These are phyloP conservation scores for Talaromyces sp. DNA, from an alignment of 2,329 filamentous ascomycete species.

Conservation along the genomic window DNA sequence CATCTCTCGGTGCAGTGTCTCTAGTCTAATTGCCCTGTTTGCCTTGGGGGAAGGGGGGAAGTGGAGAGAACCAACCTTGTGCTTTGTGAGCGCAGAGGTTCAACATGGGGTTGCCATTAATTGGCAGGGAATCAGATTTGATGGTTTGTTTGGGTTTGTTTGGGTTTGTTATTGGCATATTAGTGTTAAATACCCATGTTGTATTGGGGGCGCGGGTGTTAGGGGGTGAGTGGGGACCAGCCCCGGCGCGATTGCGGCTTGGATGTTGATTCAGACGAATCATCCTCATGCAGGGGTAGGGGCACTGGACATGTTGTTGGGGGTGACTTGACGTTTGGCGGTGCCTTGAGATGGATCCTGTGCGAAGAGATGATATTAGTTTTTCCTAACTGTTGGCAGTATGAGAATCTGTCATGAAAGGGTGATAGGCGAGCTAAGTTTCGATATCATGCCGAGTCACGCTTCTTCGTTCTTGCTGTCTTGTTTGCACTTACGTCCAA, in stretches of 20 bases:
- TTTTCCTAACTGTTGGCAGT: constrained; percentile 27
- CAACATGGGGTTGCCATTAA: constrained; percentile 3
- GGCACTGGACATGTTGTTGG: constrained; percentile 31
- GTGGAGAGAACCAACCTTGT: constrained; percentile 40
- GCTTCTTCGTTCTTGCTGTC: constrained; percentile 22
- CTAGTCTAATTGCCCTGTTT: constrained; percentile 12
- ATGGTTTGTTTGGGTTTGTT: too few species aligned
- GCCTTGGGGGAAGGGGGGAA: constrained; percentile 21
- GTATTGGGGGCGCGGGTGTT: background rate
- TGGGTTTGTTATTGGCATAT: background rate
- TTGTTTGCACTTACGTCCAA: constrained; percentile 47
- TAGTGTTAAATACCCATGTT: background rate
- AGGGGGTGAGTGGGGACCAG: constrained; percentile 30
- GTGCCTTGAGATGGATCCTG: constrained; percentile 33
- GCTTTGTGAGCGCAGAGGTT: constrained; percentile 26
- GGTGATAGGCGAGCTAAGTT: constrained; percentile 25
- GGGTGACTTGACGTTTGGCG: constrained; percentile 39
- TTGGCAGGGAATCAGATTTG: background rate
- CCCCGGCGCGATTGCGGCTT: constrained; percentile 28
- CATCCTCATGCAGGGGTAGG: constrained; percentile 38
- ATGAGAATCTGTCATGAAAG: constrained; percentile 15
- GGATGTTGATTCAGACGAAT: background rate
- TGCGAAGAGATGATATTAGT: constrained; percentile 34
- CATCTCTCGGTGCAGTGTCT: constrained; percentile 10
- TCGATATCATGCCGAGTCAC: constrained; percentile 27